phyloP scores from a whole-genome alignment of 371 early-diverging fungal species.

The Mortierella sp. region DNA sequence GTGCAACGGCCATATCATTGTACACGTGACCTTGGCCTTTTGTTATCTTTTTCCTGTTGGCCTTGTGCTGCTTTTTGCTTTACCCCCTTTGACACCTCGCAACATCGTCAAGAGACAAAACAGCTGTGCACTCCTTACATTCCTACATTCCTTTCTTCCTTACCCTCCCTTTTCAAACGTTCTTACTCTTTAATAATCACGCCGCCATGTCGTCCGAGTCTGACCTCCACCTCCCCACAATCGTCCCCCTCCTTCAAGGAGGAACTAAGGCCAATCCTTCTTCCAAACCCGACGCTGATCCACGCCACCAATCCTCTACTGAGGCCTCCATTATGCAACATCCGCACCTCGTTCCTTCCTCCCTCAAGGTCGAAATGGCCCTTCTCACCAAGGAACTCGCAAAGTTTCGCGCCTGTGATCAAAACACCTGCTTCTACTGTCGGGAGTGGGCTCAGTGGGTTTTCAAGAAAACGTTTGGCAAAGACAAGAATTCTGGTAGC shows the following conservation, averaged over 20 bases:
- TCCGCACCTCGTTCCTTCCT: conserved; percentile 54
- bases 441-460: conserved; percentile 89
- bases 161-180: not conserved
- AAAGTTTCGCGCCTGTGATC: conserved; percentile 84
- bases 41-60: not conserved
- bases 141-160: not conserved
- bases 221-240: conserved; percentile 53
- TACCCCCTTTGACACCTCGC: not conserved
- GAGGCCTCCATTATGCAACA: conserved; percentile 41
- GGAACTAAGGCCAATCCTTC: conserved; percentile 19
- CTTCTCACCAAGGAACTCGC: conserved; percentile 79
- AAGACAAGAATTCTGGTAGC: conserved; percentile 33
- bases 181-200: not conserved
- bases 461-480: conserved; percentile 77
- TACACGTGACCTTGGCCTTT: not conserved
- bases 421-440: conserved; percentile 82
- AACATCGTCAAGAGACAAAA: not conserved
- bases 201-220: conserved; percentile 54
- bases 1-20: not conserved
- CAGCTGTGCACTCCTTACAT: conserved; percentile 1
- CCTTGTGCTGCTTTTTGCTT: not conserved
- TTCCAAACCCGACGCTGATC: conserved; percentile 23
- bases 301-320: conserved; percentile 28
- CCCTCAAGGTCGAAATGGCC: conserved; percentile 63
- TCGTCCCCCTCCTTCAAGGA: conserved; percentile 54